Evolutionary conservation across 179 eudicot species (phyloP), one percentile per base, ranked within the genome.

Genomic region (Patellifolia procumbens): DNA sequence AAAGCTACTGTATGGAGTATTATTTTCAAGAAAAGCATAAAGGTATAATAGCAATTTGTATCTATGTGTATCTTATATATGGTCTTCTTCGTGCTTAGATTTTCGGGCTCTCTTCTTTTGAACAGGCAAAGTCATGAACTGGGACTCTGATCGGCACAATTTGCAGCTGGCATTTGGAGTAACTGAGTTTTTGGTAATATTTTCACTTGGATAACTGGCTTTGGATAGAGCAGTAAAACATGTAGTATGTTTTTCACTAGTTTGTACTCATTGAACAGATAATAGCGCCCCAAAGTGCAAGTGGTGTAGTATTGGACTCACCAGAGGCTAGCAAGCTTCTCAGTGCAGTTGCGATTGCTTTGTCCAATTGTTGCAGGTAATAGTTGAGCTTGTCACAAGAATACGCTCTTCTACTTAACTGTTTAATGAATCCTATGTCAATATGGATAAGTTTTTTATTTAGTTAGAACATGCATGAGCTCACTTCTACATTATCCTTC

Each of bases 251-350:
- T 56, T 20, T 39, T 58, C 68, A 74, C 29, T 64, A 68, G 45
- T 56, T 74, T 39, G 34, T 73, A 28, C 24, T 43, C 15, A 48
- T 74, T 61, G 55, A 19, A 61, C 79, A 93, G 99, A 88, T 93
- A 72, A 91, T 95, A 81, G 90, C 98, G 69, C 98, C 99, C 28
- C 92, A 87, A 82, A 93, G 99, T 88, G 97, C 91, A 66, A 95
- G 97, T 28, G 91, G 99, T 39, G 99, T 95, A 66, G 88, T 95
- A 75, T 87, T 91, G 78, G 97, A 95, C 80, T 85, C 99, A 46
- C 99, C 99, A 37, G 98, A 95, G 88, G 95, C 97, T 74, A 90
- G 99, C 93, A 95, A 95, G 84, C 98, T 95, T 81, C 87, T 95
- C 55, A 93, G 99, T 84, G 97, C 99, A 39, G 93, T 95, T 72